Evolutionary conservation across 148 eudicot species (phyloP).

Genomic region (Silene conica): DNA sequence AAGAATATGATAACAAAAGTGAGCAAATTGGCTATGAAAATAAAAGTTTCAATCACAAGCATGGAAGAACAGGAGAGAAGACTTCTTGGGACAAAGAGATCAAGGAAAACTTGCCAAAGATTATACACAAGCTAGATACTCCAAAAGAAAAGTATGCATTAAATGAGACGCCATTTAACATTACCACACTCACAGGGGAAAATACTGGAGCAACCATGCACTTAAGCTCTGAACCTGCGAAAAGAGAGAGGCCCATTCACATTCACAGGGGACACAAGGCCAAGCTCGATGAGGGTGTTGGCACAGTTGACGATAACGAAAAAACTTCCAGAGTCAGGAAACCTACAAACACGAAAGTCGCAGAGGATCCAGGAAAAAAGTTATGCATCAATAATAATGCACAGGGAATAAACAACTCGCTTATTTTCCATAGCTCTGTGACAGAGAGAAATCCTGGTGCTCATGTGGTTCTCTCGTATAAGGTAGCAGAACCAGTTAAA

Average conservation of each 20-base stretch:
- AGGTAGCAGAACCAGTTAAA: constrained; percentile 24
- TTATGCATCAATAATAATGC: constrained; percentile 65
- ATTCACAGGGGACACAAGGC: constrained; percentile 61
- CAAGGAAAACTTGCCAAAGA: constrained; percentile 39
- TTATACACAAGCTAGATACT: constrained; percentile 34
- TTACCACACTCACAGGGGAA: constrained; percentile 73
- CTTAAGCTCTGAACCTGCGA: constrained; percentile 35
- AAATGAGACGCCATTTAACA: constrained; percentile 35
- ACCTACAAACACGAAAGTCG: constrained; percentile 22
- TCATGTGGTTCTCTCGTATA: constrained; percentile 29
- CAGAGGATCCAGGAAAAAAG: constrained; percentile 36
- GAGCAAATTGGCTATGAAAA: constrained; percentile 17
- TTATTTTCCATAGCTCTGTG: constrained; percentile 46
- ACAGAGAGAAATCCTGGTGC: constrained; percentile 62
- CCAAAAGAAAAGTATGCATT: constrained; percentile 29
- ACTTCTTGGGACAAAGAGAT: constrained; percentile 41
- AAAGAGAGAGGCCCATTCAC: constrained; percentile 42
- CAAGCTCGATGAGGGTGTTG: constrained; percentile 38
- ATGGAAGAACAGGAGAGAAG: constrained; percentile 22
- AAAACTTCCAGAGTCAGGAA: constrained; percentile 28
- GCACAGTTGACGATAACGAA: constrained; percentile 43
- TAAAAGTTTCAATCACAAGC: constrained; percentile 19
- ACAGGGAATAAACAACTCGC: constrained; percentile 73
- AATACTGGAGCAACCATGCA: constrained; percentile 78
- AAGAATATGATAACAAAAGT: constrained; percentile 6